A percentile compares a stretch with the other conserved stretches of the same genome.
phyloP scores from a whole-genome alignment of 139 green algal species.

The Chlorella sp. region DNA sequence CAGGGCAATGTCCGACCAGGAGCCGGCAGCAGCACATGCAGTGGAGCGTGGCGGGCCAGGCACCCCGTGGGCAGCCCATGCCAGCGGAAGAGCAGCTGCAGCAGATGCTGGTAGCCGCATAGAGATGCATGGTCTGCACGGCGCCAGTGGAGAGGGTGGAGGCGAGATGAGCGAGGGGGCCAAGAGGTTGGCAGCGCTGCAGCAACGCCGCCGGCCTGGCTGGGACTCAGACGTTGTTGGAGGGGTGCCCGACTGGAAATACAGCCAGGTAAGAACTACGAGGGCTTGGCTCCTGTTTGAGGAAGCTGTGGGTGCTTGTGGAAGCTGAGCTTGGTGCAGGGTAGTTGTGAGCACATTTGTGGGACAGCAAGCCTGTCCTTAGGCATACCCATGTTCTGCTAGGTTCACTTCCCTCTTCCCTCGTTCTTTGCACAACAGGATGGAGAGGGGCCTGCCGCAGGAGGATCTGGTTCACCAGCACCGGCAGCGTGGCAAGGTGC shows the following conservation, averaged over 20 bases:
- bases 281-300: no score
- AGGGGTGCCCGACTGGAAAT: not conserved
- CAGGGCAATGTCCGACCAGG: not conserved
- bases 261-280: not conserved
- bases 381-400: not conserved
- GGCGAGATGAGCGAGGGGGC: not conserved
- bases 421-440: not conserved
- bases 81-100: not conserved
- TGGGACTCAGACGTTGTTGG: slow-evolving; percentile 21
- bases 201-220: not conserved
- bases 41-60: not conserved
- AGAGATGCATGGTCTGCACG: not conserved
- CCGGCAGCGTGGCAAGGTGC: no score
- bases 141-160: not conserved
- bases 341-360: not conserved
- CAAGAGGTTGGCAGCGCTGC: not conserved
- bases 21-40: not conserved
- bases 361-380: not conserved
- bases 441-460: not conserved
- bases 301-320: not conserved
- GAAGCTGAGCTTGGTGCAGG: not conserved
- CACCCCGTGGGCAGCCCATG: no score
- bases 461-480: no score
- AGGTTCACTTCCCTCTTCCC: not conserved
- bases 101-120: not conserved